These are phyloP conservation scores for Furcasterigmium furcatum DNA, from an alignment of 2,329 filamentous ascomycete genomes.

Conservation along the genomic window DNA sequence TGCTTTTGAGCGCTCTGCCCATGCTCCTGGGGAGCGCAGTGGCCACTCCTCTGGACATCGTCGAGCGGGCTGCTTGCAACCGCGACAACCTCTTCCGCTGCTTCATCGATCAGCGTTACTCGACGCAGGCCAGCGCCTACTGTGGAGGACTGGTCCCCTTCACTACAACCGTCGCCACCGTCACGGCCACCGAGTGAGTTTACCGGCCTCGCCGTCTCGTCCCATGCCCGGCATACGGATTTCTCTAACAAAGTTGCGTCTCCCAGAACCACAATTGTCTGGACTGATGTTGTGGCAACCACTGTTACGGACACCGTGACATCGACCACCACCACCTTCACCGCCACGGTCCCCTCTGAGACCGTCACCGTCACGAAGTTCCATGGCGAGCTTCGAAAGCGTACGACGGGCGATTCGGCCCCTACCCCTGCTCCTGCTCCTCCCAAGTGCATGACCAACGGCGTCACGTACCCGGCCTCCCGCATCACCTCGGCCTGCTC, in stretches of 20 bases:
- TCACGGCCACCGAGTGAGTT: constrained; percentile 10
- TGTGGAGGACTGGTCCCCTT: constrained; percentile 14
- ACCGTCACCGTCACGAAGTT: constrained; percentile 14
- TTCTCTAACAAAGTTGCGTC: constrained; percentile 7
- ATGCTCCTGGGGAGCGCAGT: too few relatives aligned
- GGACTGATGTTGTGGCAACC: neutral
- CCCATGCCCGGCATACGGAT: neutral
- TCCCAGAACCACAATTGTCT: constrained; percentile 1
- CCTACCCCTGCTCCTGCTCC: neutral
- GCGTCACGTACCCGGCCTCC: constrained; percentile 16
- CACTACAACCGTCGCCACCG: constrained; percentile 12
- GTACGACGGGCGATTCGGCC: too few relatives aligned
- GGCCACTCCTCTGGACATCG: constrained; percentile 7
- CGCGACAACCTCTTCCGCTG: constrained; percentile 17
- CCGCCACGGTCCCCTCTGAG: constrained; percentile 13
- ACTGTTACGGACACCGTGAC: too few relatives aligned
- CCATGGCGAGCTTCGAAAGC: too few relatives aligned
- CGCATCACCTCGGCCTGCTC: constrained; percentile 18
- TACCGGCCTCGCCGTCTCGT: too few relatives aligned
- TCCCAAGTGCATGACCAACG: constrained; percentile 11
- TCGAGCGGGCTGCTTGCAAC: constrained; percentile 12
- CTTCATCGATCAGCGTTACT: constrained; percentile 15
- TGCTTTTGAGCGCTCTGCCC: too few relatives aligned
- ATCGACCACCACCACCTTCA: constrained; percentile 15
- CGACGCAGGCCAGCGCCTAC: constrained; percentile 13